phyloP scores from a whole-genome alignment of 306 rosid species.

The Sesbania bispinosa region DNA sequence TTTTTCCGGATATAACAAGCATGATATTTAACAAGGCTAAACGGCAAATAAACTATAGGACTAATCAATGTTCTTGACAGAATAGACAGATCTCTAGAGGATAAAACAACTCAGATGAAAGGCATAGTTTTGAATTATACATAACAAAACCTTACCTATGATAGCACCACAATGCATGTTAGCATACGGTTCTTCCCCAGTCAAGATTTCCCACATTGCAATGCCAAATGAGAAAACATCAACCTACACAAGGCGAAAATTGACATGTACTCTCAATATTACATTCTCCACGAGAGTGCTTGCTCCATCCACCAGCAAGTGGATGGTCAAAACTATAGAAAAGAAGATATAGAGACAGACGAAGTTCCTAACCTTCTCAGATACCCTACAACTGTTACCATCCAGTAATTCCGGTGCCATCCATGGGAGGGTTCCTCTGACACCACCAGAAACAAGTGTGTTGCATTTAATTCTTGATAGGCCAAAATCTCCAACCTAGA shows the following conservation, averaged over 20 bases:
- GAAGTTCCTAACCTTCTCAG: conserved; percentile 74
- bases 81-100: not conserved
- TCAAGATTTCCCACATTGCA: conserved; percentile 94
- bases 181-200: conserved; percentile 94
- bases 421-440: conserved; percentile 98
- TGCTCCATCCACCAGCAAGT: not conserved
- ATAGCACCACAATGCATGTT: conserved; percentile 95
- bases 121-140: not conserved
- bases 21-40: not conserved
- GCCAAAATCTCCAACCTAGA: conserved; percentile 92
- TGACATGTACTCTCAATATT: conserved; percentile 3
- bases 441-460: conserved; percentile 93
- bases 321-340: not conserved
- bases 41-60: not conserved
- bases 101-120: not conserved
- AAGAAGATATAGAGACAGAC: not conserved
- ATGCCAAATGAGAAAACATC: conserved; percentile 92
- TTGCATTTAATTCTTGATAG: conserved; percentile 84
- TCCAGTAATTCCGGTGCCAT: conserved; percentile 94
- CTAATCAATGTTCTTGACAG: not conserved
- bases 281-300: not conserved
- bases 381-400: conserved; percentile 76
- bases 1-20: not conserved
- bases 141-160: conserved; percentile 54
- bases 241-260: conserved; percentile 48